These are phyloP conservation scores for Pleurotus giganteus DNA, from an alignment of 768 basidiomycete species.

Conservation along the genomic window DNA sequence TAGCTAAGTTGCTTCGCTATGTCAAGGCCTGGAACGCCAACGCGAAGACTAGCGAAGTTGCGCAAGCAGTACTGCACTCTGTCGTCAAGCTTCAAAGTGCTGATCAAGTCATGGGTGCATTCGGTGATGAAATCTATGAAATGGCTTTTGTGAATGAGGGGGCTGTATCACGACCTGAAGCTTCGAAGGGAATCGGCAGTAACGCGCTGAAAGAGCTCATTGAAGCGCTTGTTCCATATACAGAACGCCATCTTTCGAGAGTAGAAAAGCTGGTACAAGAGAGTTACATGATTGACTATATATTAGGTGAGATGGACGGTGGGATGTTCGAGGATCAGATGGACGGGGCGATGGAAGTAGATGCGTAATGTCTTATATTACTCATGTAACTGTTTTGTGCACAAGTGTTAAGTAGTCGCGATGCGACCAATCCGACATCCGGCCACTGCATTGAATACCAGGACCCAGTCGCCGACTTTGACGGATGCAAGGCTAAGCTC, in stretches of 20 bases:
- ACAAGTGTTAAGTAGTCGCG: background rate
- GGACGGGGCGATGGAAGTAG: slow-evolving; percentile 36
- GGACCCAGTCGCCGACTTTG: slow-evolving; percentile 55
- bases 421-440: slow-evolving; percentile 64
- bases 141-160: slow-evolving; percentile 26
- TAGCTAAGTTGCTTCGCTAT: slow-evolving; percentile 78
- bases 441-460: slow-evolving; percentile 71
- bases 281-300: slow-evolving; percentile 92
- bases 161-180: slow-evolving; percentile 13
- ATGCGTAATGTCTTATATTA: background rate
- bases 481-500: slow-evolving; percentile 42
- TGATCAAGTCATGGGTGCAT: slow-evolving; percentile 71
- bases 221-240: slow-evolving; percentile 89
- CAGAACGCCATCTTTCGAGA: slow-evolving; percentile 85
- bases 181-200: slow-evolving; percentile 20
- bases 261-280: slow-evolving; percentile 90
- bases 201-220: slow-evolving; percentile 69
- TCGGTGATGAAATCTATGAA: slow-evolving; percentile 41
- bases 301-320: slow-evolving; percentile 85
- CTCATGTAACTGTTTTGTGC: background rate
- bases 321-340: slow-evolving; percentile 58
- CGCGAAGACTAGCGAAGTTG: slow-evolving; percentile 81
- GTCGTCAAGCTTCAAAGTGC: slow-evolving; percentile 74
- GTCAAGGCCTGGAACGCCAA: slow-evolving; percentile 94
- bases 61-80: slow-evolving; percentile 81